Conservation (phyloP, 805 yeast species). For the Scheffersomyces stipitis region DNA sequence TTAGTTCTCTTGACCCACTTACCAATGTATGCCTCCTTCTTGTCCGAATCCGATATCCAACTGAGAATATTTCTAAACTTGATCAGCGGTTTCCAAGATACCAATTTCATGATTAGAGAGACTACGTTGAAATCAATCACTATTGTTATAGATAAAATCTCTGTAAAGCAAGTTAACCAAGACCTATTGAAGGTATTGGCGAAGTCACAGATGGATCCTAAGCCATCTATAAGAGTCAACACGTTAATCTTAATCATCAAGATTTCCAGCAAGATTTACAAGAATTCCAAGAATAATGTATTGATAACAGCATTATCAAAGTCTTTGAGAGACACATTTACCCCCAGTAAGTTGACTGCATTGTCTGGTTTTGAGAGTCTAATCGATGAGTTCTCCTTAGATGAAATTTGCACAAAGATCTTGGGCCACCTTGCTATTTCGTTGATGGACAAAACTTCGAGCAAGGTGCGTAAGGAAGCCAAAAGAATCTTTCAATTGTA, state of each 20-base stretch:
- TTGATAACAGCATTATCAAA: conserved; percentile 84
- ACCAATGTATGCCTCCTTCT: conserved; percentile 49
- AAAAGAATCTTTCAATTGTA: conserved; percentile 63
- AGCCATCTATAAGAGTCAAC: conserved; percentile 74
- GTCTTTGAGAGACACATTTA: conserved; percentile 75
- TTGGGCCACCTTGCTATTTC: conserved; percentile 85
- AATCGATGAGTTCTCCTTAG: conserved; percentile 66
- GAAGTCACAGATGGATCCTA: conserved; percentile 73
- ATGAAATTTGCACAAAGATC: conserved; percentile 74
- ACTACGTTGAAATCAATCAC: conserved; percentile 71
- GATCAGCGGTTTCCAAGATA: conserved; percentile 82
- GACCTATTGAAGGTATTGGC: conserved; percentile 82
- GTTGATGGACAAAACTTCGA: conserved; percentile 66
- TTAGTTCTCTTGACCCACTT: conserved; percentile 66
- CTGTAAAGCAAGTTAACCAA: conserved; percentile 81
- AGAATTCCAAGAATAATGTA: conserved; percentile 63
- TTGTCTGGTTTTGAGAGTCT: conserved; percentile 68
- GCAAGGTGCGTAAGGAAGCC: conserved; percentile 71
- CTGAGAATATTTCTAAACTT: conserved; percentile 66
- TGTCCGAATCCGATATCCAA: conserved; percentile 63
- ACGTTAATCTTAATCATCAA: conserved; percentile 69
- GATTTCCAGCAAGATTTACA: conserved; percentile 59
- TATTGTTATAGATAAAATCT: conserved; percentile 60
- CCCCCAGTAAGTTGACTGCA: conserved; percentile 74
- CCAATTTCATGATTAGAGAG: conserved; percentile 76